Percentiles rank a stretch among this genome's conserved stretches.
Conservation (phyloP, 257 asterid genomes). For the Rubia yunnanensis region DNA sequence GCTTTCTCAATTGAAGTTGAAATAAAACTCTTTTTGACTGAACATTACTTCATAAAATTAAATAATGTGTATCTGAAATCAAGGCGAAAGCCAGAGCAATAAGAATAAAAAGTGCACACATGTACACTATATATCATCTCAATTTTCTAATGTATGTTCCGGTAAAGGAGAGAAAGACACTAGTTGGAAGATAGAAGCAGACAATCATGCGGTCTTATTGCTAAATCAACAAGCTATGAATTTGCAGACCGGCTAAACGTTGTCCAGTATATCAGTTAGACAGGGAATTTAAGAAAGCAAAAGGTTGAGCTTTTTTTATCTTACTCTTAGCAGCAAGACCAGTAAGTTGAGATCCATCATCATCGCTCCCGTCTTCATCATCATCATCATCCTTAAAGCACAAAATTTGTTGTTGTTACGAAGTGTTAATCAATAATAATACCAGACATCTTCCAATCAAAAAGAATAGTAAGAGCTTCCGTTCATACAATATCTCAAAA, state of each 20-base stretch:
- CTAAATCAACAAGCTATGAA: not conserved
- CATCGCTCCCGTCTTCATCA: conserved; percentile 17
- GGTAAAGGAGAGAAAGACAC: not conserved
- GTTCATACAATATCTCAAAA: not conserved
- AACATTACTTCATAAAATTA: conserved; percentile 1
- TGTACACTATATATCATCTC: not conserved
- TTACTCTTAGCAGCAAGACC: conserved; percentile 74
- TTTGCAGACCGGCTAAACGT: not conserved
- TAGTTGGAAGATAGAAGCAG: not conserved
- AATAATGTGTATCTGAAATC: not conserved
- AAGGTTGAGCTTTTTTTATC: conserved; percentile 15
- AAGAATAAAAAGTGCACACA: not conserved
- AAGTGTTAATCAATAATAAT: not conserved
- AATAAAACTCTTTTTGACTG: not conserved
- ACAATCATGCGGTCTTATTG: not conserved
- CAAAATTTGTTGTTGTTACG: not conserved
- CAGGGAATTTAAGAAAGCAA: conserved; percentile 1
- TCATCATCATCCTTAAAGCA: conserved; percentile 33
- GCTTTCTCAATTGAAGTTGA: conserved; percentile 3
- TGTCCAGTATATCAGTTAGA: not conserved
- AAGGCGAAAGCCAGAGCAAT: not conserved
- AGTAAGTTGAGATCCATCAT: conserved; percentile 43
- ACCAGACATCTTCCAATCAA: not conserved
- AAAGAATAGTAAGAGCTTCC: not conserved
- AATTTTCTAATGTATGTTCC: not conserved